phyloP scores from a whole-genome alignment of 2,329 filamentous ascomycete genomes.

The Diaporthe vexans region DNA sequence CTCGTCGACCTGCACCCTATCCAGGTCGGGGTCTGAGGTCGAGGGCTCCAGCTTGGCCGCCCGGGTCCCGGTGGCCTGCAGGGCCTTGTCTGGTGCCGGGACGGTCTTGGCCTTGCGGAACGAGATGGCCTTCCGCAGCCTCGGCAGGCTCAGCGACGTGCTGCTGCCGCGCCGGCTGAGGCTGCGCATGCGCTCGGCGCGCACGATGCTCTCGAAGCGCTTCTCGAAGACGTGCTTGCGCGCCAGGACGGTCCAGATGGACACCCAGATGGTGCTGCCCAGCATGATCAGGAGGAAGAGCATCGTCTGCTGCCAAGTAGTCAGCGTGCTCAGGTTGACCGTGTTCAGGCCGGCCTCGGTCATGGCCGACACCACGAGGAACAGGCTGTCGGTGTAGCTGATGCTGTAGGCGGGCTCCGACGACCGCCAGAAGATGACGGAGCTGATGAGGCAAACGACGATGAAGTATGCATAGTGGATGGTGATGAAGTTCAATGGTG shows the following conservation, averaged over 20 bases:
- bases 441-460: conserved; percentile 65
- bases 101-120: conserved; percentile 36
- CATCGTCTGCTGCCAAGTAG: conserved; percentile 76
- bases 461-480: conserved; percentile 79
- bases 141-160: not conserved
- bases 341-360: conserved; percentile 78
- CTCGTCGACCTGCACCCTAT: not conserved
- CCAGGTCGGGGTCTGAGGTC: not conserved
- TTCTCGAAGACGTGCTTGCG: conserved; percentile 73
- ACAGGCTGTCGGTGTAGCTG: conserved; percentile 75
- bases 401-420: conserved; percentile 66
- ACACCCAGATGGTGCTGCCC: conserved; percentile 77
- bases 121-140: conserved; percentile 10
- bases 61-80: conserved; percentile 22
- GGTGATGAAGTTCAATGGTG: conserved; percentile 72
- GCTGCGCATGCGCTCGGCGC: conserved; percentile 49
- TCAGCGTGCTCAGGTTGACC: conserved; percentile 73
- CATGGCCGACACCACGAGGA: conserved; percentile 76
- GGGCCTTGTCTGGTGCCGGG: not conserved
- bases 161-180: conserved; percentile 44
- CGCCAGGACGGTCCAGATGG: conserved; percentile 72
- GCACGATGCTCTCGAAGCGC: conserved; percentile 68
- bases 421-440: conserved; percentile 72
- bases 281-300: conserved; percentile 76
- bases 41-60: not conserved